phyloP scores from a whole-genome alignment of 1,284 basidiomycete species.

The Erythrobasidium hasegawianum region DNA sequence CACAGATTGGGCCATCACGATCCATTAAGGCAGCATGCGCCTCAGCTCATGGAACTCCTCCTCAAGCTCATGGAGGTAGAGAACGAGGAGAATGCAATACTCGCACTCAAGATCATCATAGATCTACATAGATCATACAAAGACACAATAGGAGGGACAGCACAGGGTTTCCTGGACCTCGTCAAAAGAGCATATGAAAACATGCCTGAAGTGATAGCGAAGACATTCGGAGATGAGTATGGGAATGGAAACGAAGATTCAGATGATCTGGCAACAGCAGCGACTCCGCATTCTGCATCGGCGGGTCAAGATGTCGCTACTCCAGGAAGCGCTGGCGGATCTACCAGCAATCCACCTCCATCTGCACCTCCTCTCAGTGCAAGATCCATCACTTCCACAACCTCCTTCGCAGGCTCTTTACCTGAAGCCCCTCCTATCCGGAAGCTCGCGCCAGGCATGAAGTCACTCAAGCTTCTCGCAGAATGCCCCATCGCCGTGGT shows the following conservation, averaged over 20 bases:
- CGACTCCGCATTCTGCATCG: constrained; percentile 8
- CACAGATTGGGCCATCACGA: constrained; percentile 84
- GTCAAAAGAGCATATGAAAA: constrained; percentile 71
- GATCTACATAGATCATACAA: constrained; percentile 58
- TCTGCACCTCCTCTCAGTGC: constrained; percentile 29
- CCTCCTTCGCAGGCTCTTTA: constrained; percentile 52
- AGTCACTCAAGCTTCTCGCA: constrained; percentile 90
- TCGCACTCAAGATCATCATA: constrained; percentile 87
- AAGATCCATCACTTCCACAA: constrained; percentile 29
- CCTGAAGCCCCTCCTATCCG: constrained; percentile 57
- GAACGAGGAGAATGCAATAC: constrained; percentile 92
- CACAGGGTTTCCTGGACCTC: constrained; percentile 74
- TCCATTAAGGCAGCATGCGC: constrained; percentile 65
- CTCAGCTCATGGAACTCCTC: constrained; percentile 66
- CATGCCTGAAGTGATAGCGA: constrained; percentile 68
- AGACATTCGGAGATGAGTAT: constrained; percentile 59
- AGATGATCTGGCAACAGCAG: constrained; percentile 14
- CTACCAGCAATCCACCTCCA: background rate
- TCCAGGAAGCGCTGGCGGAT: constrained; percentile 14
- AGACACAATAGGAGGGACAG: constrained; percentile 63
- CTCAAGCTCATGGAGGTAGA: constrained; percentile 79
- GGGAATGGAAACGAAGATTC: constrained; percentile 15
- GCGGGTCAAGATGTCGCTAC: constrained; percentile 10
- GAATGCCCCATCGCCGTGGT: constrained; percentile 94
- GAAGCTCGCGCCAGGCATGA: constrained; percentile 65